Evolutionary conservation across 352 stramenopile genomes (phyloP).

Genomic region (Phytophthora agathidicida): DNA sequence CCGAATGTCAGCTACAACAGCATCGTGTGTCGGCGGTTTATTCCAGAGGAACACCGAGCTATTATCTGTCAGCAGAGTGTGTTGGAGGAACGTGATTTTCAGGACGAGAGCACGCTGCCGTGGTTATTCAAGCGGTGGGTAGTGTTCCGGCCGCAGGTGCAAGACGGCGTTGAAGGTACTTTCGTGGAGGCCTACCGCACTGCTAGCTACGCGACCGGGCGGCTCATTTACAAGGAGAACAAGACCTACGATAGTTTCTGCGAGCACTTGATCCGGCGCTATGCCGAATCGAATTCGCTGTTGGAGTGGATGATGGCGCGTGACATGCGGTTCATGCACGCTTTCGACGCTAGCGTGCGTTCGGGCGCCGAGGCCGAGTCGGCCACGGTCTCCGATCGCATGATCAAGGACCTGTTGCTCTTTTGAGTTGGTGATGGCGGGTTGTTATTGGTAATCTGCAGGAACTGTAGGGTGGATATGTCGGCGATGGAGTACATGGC

Average conservation of each 20-base stretch:
- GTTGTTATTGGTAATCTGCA: conserved; percentile 29
- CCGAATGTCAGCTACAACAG: conserved; percentile 90
- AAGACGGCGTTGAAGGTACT: conserved; percentile 78
- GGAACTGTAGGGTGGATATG: conserved; percentile 15
- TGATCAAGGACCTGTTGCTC: conserved; percentile 88
- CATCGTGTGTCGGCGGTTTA: conserved; percentile 67
- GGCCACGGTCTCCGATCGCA: conserved; percentile 74
- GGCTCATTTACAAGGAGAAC: conserved; percentile 89
- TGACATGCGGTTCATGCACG: conserved; percentile 73
- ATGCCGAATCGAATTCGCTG: conserved; percentile 84
- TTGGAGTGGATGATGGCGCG: conserved; percentile 86
- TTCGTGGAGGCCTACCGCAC: conserved; percentile 85
- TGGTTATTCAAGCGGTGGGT: conserved; percentile 91
- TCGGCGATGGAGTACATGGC: neutral
- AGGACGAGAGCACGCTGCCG: conserved; percentile 78
- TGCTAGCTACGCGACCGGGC: conserved; percentile 81
- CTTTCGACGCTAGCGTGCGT: conserved; percentile 43
- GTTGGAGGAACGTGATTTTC: conserved; percentile 82
- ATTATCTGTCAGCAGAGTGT: conserved; percentile 90
- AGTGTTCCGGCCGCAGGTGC: conserved; percentile 74
- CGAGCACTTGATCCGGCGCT: conserved; percentile 87
- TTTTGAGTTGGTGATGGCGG: conserved; percentile 45
- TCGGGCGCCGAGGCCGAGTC: conserved; percentile 56
- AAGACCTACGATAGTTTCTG: conserved; percentile 91
- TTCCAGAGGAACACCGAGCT: conserved; percentile 56